Evolutionary conservation across 2,329 filamentous ascomycete species (phyloP).

Genomic region (Torrubiellomyces zombiae): DNA sequence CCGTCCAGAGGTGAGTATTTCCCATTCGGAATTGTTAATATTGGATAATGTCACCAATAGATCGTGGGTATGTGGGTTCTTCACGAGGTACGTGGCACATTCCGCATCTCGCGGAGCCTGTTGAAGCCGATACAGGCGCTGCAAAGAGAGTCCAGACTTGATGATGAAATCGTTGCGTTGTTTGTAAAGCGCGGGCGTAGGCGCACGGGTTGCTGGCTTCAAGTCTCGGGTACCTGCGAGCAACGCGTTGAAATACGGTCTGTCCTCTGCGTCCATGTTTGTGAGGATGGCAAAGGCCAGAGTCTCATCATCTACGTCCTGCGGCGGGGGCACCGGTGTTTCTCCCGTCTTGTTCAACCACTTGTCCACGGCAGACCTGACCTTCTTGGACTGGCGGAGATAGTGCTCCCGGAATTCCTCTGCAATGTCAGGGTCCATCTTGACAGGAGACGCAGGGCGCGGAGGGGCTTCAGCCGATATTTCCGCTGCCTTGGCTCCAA

Average conservation of each 20-base stretch:
- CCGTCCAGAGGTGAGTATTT: slow-evolving; percentile 80
- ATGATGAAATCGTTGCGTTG: slow-evolving; percentile 57
- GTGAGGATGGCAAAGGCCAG: slow-evolving; percentile 87
- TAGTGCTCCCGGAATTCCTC: slow-evolving; percentile 90
- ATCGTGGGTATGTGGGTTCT: slow-evolving; percentile 67
- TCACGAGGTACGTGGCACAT: slow-evolving; percentile 69
- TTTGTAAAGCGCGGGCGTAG: slow-evolving; percentile 50
- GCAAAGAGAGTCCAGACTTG: slow-evolving; percentile 61
- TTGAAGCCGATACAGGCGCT: slow-evolving; percentile 66
- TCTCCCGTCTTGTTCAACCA: slow-evolving; percentile 76
- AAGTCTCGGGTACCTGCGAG: slow-evolving; percentile 44
- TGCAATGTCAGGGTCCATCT: slow-evolving; percentile 85
- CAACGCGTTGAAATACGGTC: slow-evolving; percentile 69
- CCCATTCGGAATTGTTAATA: slow-evolving; percentile 88
- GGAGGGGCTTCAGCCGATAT: slow-evolving; percentile 41
- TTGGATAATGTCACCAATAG: slow-evolving; percentile 74
- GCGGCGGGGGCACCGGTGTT: slow-evolving; percentile 55
- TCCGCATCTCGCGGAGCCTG: slow-evolving; percentile 69
- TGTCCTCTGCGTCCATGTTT: slow-evolving; percentile 58
- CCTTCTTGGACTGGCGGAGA: slow-evolving; percentile 80
- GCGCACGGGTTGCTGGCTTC: slow-evolving; percentile 42
- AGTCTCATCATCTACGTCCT: slow-evolving; percentile 88
- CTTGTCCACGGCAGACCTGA: slow-evolving; percentile 74
- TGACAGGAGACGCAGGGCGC: slow-evolving; percentile 43
- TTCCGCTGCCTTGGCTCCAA: slow-evolving; percentile 44